These are phyloP conservation scores for Lactarius tabidus DNA, from an alignment of 768 basidiomycete genomes.

Conservation along the genomic window DNA sequence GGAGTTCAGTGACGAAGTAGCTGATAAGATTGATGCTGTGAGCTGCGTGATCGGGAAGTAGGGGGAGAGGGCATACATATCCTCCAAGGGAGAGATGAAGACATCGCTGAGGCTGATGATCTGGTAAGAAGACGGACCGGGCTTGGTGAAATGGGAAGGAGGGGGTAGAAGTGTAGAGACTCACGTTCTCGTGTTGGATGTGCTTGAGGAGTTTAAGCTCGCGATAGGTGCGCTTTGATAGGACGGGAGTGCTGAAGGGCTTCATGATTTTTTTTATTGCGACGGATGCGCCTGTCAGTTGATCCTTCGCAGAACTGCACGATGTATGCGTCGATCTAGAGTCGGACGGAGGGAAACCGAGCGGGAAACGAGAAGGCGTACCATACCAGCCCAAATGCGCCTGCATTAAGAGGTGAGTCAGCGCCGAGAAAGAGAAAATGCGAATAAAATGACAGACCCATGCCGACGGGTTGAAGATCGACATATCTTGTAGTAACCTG, in stretches of 20 bases:
- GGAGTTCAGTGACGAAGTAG: conserved; percentile 97
- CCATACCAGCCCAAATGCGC: conserved; percentile 99
- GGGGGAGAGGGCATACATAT: conserved; percentile 58
- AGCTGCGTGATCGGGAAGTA: conserved; percentile 1
- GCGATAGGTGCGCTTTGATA: conserved; percentile 95
- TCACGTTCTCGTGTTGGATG: conserved; percentile 95
- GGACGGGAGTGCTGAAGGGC: conserved; percentile 97
- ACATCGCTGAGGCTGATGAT: conserved; percentile 99
- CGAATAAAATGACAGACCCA: conserved; percentile 65
- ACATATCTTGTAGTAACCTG: conserved; percentile 98
- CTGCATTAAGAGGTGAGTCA: conserved; percentile 36
- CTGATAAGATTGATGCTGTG: conserved; percentile 38
- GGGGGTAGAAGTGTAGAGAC: conserved; percentile 31
- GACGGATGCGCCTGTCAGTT: conserved; percentile 87
- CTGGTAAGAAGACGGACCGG: conserved; percentile 38
- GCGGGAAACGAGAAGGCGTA: conserved; percentile 32
- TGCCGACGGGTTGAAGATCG: conserved; percentile 97
- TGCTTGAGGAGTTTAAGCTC: conserved; percentile 98
- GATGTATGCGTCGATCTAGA: background rate
- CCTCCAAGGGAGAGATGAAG: conserved; percentile 99
- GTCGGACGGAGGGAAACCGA: background rate
- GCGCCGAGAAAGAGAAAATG: background rate
- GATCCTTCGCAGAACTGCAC: conserved; percentile 86
- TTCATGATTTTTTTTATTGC: conserved; percentile 99
- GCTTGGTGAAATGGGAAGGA: conserved; percentile 4